Evolutionary conservation across 2,329 filamentous ascomycete genomes (phyloP).

Genomic region (Plenodomus lindquistii): DNA sequence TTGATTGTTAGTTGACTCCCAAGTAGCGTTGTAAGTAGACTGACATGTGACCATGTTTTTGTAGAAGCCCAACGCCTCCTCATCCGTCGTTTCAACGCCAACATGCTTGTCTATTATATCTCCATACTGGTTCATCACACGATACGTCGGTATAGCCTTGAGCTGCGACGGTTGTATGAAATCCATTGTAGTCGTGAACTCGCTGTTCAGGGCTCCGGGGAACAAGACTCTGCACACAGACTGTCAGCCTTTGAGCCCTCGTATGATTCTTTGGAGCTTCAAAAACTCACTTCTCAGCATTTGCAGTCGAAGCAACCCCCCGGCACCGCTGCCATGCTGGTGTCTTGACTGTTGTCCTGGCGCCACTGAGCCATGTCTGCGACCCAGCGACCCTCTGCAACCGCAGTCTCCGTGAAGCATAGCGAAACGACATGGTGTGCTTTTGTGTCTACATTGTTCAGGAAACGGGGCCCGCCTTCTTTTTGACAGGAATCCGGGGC

Average conservation of each 20-base stretch:
- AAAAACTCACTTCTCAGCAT: constrained; percentile 61
- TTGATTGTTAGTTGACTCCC: constrained; percentile 3
- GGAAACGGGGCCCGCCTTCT: constrained; percentile 11
- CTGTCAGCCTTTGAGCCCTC: not conserved
- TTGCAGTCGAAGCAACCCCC: constrained; percentile 61
- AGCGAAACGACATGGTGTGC: constrained; percentile 41
- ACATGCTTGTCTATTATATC: constrained; percentile 75
- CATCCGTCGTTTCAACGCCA: constrained; percentile 64
- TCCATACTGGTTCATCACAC: constrained; percentile 88
- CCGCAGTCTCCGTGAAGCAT: constrained; percentile 31
- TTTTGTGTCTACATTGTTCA: constrained; percentile 21
- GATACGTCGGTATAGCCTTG: constrained; percentile 85
- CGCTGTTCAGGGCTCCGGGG: constrained; percentile 92
- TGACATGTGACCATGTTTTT: constrained; percentile 65
- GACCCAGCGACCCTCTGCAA: constrained; percentile 16
- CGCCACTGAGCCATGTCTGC: constrained; percentile 18
- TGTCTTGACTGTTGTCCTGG: constrained; percentile 12
- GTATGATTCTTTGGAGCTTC: not conserved
- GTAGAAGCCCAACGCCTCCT: constrained; percentile 65
- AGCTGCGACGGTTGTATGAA: constrained; percentile 73
- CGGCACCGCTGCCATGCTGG: constrained; percentile 51
- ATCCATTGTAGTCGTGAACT: constrained; percentile 78
- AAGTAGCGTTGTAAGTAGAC: constrained; percentile 5
- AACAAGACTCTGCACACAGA: constrained; percentile 63
- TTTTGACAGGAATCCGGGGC: constrained; percentile 30